Conservation (phyloP, 331 rosid genomes). For the Pyracantha coccinea region DNA sequence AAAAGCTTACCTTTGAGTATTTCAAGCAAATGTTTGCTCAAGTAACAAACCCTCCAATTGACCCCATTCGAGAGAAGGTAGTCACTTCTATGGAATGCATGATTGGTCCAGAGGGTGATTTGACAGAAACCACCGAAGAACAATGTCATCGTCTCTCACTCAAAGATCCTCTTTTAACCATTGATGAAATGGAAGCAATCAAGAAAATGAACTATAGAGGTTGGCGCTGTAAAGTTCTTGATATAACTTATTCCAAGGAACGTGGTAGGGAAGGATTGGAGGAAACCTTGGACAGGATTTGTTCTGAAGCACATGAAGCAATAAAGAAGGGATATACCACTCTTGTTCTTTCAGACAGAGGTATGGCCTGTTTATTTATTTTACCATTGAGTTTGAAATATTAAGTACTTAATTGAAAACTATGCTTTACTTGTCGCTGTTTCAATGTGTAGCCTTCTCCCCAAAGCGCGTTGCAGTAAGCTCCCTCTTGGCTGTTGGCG, state of each 20-base stretch:
- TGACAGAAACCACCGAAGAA: conserved; percentile 82
- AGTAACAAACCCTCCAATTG: conserved; percentile 98
- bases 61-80: conserved; percentile 93
- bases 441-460: conserved; percentile 64
- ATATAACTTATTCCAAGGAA: conserved; percentile 66
- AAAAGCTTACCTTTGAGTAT: conserved; percentile 90
- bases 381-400: not conserved
- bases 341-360: conserved; percentile 89
- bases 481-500: conserved; percentile 93
- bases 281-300: conserved; percentile 78
- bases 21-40: conserved; percentile 99
- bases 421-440: not conserved
- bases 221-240: conserved; percentile 85
- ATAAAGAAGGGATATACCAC: conserved; percentile 75
- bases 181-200: conserved; percentile 74
- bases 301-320: conserved; percentile 74
- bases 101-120: conserved; percentile 99
- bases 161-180: conserved; percentile 71
- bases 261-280: conserved; percentile 72
- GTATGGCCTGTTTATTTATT: conserved; percentile 27
- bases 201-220: conserved; percentile 85
- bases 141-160: conserved; percentile 94
- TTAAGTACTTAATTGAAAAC: not conserved
- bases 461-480: conserved; percentile 68
- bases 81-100: conserved; percentile 96